Evolutionary conservation across 805 yeast species (phyloP), one percentile per base, ranked within the genome.

Genomic region (Candida ipomoeae): DNA sequence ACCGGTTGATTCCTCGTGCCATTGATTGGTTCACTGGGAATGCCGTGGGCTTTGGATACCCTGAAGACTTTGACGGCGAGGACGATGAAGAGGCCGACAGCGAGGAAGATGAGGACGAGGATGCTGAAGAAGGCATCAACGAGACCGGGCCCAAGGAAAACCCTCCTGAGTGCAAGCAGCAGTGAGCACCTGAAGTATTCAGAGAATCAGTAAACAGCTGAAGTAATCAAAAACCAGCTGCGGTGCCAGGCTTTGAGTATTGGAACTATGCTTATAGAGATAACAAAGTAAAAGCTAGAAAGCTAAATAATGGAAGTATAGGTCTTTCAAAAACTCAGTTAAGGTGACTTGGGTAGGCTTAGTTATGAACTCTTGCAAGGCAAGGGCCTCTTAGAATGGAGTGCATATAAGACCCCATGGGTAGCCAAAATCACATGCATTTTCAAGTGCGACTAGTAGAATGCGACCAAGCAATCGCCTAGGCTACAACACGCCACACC

Each of bases 21-120:
- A 81, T 94, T 62, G 98, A 92, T 68, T 94, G 99, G 98, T 94
- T 90, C 69, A 92, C 99, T 8, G 99, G 99, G 44, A 89, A 89
- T 57, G 99, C 99, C 21, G 79, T 92, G 52, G 96, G 87, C 50
- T 87, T 80, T 64, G 77, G 68, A 44, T 75, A 71, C 54, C 79
- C 79, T 33, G 88, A 78, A 15, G 84, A 73, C 38, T 80, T 75
- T 20, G 82, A 80, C 13, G 89, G 78, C 8, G 88, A 80, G 15
- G 81, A 74, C 18, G 85, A 77, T 2, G 85, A 78, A 3, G 84
- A 79, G 11, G 83, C 74, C 6, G 87, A 80, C 14, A 87, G 77
- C 1, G 88, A 80, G 6, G 85, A 74, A 2, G 84, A 77, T 2
- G 85, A 77, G 2, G 88, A 78, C 2, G 85, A 75, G 2, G 83